A percentile compares a stretch with the other conserved stretches of the same genome.
Conservation (phyloP, 2,329 filamentous ascomycete species). For the Aspergillus carbonarius region DNA sequence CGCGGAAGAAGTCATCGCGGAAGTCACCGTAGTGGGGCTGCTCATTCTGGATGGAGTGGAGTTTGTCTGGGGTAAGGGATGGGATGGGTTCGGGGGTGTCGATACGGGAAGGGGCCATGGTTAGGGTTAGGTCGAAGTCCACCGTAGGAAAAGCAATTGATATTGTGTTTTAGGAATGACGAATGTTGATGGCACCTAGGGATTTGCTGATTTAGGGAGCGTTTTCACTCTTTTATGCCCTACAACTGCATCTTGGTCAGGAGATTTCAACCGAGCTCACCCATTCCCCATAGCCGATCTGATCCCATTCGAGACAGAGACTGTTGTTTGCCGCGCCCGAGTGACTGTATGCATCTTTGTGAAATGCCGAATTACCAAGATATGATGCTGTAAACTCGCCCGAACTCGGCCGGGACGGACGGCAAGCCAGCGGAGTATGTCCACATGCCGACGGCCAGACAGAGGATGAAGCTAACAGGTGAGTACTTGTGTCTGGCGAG, state of each 20-base stretch:
- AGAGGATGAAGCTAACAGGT: background rate
- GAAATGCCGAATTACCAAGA: background rate
- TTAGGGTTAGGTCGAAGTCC: background rate
- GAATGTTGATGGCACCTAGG: background rate
- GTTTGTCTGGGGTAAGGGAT: background rate
- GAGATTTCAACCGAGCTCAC: background rate
- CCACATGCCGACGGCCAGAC: background rate
- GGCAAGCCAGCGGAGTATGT: background rate
- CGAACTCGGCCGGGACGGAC: background rate
- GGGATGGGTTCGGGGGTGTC: background rate
- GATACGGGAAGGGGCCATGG: constrained; percentile 1
- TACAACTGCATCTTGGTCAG: background rate
- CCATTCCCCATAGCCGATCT: background rate
- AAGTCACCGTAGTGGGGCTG: background rate
- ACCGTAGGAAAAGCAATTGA: background rate
- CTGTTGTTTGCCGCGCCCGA: background rate
- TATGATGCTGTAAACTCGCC: background rate
- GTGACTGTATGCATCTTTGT: background rate
- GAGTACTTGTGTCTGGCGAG: background rate
- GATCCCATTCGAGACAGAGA: background rate
- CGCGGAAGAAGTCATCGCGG: constrained; percentile 1
- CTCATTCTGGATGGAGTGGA: background rate
- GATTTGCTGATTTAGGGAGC: background rate
- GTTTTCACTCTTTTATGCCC: background rate
- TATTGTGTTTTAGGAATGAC: background rate